Conservation (phyloP, 2,329 filamentous ascomycete genomes). For the Trichoderma polysporum region DNA sequence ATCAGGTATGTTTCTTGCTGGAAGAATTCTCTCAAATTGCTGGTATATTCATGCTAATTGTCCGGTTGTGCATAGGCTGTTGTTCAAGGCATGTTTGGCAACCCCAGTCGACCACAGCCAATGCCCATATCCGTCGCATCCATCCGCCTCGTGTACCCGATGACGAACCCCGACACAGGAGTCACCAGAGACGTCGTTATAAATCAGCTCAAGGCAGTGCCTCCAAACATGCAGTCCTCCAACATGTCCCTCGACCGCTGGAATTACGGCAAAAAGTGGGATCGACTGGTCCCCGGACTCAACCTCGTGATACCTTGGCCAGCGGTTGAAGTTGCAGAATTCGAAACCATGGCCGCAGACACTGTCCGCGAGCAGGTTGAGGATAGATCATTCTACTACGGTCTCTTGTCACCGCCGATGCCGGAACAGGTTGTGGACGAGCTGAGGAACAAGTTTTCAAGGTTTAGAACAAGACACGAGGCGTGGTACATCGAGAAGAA, state of each 20-base stretch:
- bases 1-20: constrained; percentile 54
- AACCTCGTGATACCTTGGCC: constrained; percentile 79
- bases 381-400: constrained; percentile 73
- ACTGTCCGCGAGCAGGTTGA: constrained; percentile 77
- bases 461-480: constrained; percentile 79
- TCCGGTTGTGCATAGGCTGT: constrained; percentile 28
- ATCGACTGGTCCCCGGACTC: constrained; percentile 66
- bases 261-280: constrained; percentile 45
- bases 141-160: constrained; percentile 78
- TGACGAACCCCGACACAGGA: constrained; percentile 66
- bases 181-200: constrained; percentile 72
- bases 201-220: constrained; percentile 62
- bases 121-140: constrained; percentile 64
- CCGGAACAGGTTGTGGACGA: constrained; percentile 78
- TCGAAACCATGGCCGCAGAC: constrained; percentile 61
- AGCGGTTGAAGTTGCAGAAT: constrained; percentile 47
- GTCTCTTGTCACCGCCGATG: constrained; percentile 74
- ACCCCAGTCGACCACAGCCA: constrained; percentile 31
- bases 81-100: constrained; percentile 33
- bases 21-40: not conserved
- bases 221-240: constrained; percentile 46
- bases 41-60: not conserved
- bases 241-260: constrained; percentile 44
- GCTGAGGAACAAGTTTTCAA: constrained; percentile 77
- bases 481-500: constrained; percentile 67